phyloP scores from a whole-genome alignment of 2,329 filamentous ascomycete genomes.

The Aureobasidium pullulans region DNA sequence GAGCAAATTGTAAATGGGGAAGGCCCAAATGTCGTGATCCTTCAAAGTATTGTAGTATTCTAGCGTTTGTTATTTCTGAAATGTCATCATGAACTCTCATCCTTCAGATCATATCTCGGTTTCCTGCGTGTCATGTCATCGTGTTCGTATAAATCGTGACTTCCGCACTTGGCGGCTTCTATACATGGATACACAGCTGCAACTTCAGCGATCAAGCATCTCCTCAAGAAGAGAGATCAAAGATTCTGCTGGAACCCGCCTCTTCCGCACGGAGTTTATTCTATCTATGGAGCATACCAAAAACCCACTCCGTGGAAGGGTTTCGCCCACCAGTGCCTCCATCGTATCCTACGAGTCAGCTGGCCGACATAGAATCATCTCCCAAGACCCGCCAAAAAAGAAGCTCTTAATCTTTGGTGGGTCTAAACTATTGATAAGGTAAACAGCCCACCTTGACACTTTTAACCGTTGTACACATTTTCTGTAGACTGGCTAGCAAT shows the following conservation, averaged over 20 bases:
- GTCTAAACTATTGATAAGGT: not conserved
- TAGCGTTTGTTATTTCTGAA: not conserved
- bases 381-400: not conserved
- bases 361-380: not conserved
- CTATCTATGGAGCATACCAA: not conserved
- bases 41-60: conserved; percentile 6
- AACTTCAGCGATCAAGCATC: not conserved
- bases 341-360: not conserved
- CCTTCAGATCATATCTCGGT: not conserved
- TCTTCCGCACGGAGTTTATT: too few species aligned
- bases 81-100: conserved; percentile 10
- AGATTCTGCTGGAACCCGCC: too few species aligned
- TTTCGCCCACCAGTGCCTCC: not conserved
- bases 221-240: not conserved
- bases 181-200: not conserved
- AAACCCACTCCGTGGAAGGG: not conserved
- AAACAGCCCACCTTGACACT: not conserved
- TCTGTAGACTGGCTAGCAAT: not conserved
- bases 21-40: not conserved
- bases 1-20: conserved; percentile 39
- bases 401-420: not conserved
- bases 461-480: not conserved
- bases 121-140: not conserved
- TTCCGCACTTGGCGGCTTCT: not conserved
- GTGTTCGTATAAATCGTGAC: not conserved